A percentile compares a stretch with the other conserved stretches of the same genome.
These are phyloP conservation scores for Saxispiralis lemnorum DNA, from an alignment of 495 filamentous ascomycete species.

Conservation along the genomic window DNA sequence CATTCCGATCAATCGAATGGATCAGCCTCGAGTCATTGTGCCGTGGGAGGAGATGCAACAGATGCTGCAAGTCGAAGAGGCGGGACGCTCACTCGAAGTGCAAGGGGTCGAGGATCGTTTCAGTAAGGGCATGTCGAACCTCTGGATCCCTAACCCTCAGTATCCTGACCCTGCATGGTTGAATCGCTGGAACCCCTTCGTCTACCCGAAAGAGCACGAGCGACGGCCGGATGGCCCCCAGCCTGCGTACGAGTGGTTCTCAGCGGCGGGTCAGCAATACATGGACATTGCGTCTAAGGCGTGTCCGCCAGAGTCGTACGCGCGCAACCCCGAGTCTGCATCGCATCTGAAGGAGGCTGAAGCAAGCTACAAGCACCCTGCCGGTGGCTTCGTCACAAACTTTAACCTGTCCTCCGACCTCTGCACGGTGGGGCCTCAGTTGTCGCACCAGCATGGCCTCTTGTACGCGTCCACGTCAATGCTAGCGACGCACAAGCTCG, in stretches of 20 bases:
- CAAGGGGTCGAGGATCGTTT: conserved; percentile 24
- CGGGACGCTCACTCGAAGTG: conserved; percentile 27
- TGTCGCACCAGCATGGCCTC: conserved; percentile 52
- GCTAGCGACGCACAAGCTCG: conserved; percentile 40
- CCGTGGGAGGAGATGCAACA: conserved; percentile 49
- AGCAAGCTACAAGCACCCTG: conserved; percentile 10
- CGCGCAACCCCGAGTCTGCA: conserved; percentile 3
- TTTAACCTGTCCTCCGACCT: conserved; percentile 47
- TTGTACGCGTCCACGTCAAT: conserved; percentile 44
- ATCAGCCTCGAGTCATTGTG: conserved; percentile 71
- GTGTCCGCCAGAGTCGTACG: conserved; percentile 13
- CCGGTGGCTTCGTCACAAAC: conserved; percentile 43
- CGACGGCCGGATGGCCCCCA: neutral
- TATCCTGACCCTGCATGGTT: conserved; percentile 7
- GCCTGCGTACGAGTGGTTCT: conserved; percentile 8
- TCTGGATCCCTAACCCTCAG: neutral
- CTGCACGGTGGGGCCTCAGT: conserved; percentile 42
- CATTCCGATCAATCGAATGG: conserved; percentile 78
- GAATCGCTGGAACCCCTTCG: conserved; percentile 2
- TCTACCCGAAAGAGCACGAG: conserved; percentile 1
- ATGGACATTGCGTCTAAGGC: conserved; percentile 12
- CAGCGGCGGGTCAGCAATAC: conserved; percentile 2
- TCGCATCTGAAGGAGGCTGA: conserved; percentile 11
- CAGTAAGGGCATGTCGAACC: conserved; percentile 18
- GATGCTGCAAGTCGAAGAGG: conserved; percentile 36